Evolutionary conservation across 2,329 filamentous ascomycete genomes (phyloP).

Genomic region (Diplodia sapinea): DNA sequence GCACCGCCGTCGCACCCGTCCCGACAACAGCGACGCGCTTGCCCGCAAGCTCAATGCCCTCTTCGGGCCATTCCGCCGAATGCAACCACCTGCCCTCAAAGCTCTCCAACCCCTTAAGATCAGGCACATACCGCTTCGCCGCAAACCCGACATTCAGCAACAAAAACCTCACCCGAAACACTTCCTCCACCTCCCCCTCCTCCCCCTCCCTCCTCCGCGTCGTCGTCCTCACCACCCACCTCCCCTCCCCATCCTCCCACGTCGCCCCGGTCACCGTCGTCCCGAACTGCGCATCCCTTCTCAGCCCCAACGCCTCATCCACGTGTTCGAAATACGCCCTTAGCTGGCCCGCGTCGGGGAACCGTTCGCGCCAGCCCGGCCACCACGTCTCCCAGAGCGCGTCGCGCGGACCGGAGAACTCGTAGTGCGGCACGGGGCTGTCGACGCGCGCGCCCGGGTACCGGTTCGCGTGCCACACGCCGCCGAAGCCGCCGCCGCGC

Average conservation of each 20-base stretch:
- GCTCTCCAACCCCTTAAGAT: slow-evolving; percentile 42
- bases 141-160: slow-evolving; percentile 46
- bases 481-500: slow-evolving; percentile 36
- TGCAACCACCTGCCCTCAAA: slow-evolving; percentile 47
- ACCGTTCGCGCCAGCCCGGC: slow-evolving; percentile 45
- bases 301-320: slow-evolving; percentile 43
- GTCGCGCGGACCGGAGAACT: slow-evolving; percentile 42
- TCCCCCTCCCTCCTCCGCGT: slow-evolving; percentile 40
- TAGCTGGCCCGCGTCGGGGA: slow-evolving; percentile 44
- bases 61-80: slow-evolving; percentile 35
- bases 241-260: slow-evolving; percentile 41
- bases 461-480: slow-evolving; percentile 41
- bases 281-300: slow-evolving; percentile 50
- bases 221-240: slow-evolving; percentile 44
- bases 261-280: slow-evolving; percentile 44
- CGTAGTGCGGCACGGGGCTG: slow-evolving; percentile 36
- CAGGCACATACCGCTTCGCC: slow-evolving; percentile 42
- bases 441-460: slow-evolving; percentile 38
- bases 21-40: slow-evolving; percentile 39
- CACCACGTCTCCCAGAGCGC: slow-evolving; percentile 33
- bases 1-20: slow-evolving; percentile 40
- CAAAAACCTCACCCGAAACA: slow-evolving; percentile 37
- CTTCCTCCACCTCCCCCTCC: slow-evolving; percentile 37
- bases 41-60: slow-evolving; percentile 14
- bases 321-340: slow-evolving; percentile 46